These are phyloP conservation scores for Ammopiptanthus mongolicus DNA, from an alignment of 306 rosid genomes.

Conservation along the genomic window DNA sequence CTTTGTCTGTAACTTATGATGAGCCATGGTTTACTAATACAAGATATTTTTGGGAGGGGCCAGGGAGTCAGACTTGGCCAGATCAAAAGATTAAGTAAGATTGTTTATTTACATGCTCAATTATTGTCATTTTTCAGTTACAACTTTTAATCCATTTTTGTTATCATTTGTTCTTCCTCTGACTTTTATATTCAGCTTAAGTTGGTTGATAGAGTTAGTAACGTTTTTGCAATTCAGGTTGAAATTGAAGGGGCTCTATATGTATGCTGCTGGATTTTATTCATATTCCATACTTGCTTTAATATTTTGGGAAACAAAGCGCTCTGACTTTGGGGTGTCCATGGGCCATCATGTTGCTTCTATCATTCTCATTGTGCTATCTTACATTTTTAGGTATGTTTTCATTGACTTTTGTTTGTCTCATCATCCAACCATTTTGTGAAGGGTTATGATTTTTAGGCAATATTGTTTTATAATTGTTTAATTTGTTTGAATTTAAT, in stretches of 20 bases:
- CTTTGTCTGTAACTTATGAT: constrained; percentile 58
- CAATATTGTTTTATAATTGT: background rate
- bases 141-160: background rate
- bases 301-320: constrained; percentile 93
- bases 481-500: background rate
- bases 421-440: constrained; percentile 17
- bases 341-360: constrained; percentile 94
- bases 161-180: constrained; percentile 7
- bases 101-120: constrained; percentile 1
- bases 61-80: constrained; percentile 91
- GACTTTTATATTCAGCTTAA: constrained; percentile 6
- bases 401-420: constrained; percentile 19
- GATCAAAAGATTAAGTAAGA: constrained; percentile 86
- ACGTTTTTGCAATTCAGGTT: constrained; percentile 54
- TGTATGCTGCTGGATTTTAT: constrained; percentile 91
- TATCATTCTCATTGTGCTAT: constrained; percentile 66
- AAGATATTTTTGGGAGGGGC: constrained; percentile 82
- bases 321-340: constrained; percentile 90
- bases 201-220: constrained; percentile 1
- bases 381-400: constrained; percentile 66
- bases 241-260: constrained; percentile 78
- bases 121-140: constrained; percentile 15
- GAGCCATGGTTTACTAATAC: constrained; percentile 91
- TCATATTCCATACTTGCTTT: constrained; percentile 91
- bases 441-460: constrained; percentile 11